A percentile compares a stretch with the other conserved stretches of the same genome.
Conservation (phyloP, 2,329 filamentous ascomycete species). For the Atkinsonella hypoxylon region DNA sequence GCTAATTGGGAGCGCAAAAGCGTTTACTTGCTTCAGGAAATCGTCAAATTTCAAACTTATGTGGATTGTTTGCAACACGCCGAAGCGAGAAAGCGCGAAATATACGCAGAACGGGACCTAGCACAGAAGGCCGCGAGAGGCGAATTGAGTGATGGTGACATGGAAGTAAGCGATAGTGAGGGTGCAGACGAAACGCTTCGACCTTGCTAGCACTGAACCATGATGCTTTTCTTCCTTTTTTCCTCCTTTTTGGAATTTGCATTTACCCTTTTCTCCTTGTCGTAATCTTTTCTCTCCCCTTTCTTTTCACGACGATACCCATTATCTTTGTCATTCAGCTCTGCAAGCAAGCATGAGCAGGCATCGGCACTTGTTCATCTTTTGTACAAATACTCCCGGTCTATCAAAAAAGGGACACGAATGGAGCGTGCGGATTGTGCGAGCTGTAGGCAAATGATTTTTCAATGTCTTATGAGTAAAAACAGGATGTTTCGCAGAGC, state of each 20-base stretch:
- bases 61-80: constrained; percentile 74
- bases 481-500: constrained; percentile 2
- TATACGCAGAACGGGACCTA: constrained; percentile 50
- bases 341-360: background rate
- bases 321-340: background rate
- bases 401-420: background rate
- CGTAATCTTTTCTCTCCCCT: background rate
- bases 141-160: constrained; percentile 30
- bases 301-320: constrained; percentile 4
- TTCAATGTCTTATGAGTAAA: constrained; percentile 1
- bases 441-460: background rate
- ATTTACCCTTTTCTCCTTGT: background rate
- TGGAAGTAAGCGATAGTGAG: constrained; percentile 21
- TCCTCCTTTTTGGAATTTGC: background rate
- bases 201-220: constrained; percentile 12
- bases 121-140: constrained; percentile 37
- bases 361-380: background rate
- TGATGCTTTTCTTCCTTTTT: background rate
- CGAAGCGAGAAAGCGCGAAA: constrained; percentile 54
- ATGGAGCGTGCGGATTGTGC: background rate
- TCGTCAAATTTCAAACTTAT: constrained; percentile 93
- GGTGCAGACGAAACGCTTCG: constrained; percentile 24
- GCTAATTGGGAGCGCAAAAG: constrained; percentile 96
- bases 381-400: background rate
- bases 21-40: constrained; percentile 80